Evolutionary conservation across 2,329 filamentous ascomycete genomes (phyloP).

Genomic region (Dryadomyces sulphureus): DNA sequence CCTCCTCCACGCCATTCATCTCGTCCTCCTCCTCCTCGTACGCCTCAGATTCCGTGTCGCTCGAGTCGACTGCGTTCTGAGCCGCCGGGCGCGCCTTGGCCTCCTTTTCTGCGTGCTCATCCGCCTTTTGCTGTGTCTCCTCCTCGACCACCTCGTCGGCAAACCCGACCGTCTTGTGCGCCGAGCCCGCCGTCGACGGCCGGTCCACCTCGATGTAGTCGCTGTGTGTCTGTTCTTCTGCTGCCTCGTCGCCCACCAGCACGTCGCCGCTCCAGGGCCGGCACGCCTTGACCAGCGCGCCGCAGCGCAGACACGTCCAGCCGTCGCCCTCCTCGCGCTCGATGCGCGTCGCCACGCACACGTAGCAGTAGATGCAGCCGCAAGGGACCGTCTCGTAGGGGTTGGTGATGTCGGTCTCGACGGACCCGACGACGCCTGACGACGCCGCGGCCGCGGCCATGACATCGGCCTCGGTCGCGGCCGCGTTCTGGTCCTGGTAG

Average conservation of each 20-base stretch:
- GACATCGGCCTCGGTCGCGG: constrained; percentile 60
- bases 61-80: background rate
- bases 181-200: constrained; percentile 1
- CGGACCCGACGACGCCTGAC: constrained; percentile 71
- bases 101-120: background rate
- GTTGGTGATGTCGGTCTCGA: constrained; percentile 88
- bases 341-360: constrained; percentile 79
- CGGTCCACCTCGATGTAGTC: background rate
- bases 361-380: constrained; percentile 89
- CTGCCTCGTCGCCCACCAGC: constrained; percentile 36
- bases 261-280: constrained; percentile 88
- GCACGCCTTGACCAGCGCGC: constrained; percentile 69
- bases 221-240: background rate
- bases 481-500: constrained; percentile 81
- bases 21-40: constrained; percentile 17
- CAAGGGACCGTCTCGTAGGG: constrained; percentile 86
- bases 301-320: constrained; percentile 82
- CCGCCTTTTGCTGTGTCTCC: constrained; percentile 6
- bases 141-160: constrained; percentile 31
- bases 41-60: constrained; percentile 14
- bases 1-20: constrained; percentile 2
- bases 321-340: constrained; percentile 90
- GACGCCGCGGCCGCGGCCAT: constrained; percentile 52
- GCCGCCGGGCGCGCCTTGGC: background rate
- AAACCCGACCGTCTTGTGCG: constrained; percentile 47